phyloP scores from a whole-genome alignment of 495 filamentous ascomycete genomes.

The Tuber microsphaerosporum region DNA sequence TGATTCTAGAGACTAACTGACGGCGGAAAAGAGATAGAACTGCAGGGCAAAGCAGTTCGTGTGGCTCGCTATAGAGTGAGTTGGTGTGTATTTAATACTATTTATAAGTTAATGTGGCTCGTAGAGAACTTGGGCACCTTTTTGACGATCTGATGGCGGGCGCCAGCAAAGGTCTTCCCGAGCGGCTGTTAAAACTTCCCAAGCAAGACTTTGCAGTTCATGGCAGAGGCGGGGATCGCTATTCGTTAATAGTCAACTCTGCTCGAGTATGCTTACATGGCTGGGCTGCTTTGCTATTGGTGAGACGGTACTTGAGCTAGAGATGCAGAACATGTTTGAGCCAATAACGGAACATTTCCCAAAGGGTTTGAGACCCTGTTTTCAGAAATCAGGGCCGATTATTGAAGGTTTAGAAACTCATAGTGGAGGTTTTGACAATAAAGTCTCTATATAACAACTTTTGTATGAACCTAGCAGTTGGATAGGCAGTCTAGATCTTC shows the following conservation, averaged over 20 bases:
- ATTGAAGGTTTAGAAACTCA: not conserved
- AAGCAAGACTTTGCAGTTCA: not conserved
- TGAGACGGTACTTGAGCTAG: not conserved
- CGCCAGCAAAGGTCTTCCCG: not conserved
- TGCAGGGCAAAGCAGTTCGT: not conserved
- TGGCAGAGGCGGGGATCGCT: not conserved
- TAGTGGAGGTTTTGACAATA: not conserved
- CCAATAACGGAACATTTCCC: not conserved
- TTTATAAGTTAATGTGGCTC: not conserved
- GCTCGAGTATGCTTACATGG: not conserved
- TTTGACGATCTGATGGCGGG: not conserved
- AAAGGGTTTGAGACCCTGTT: not conserved
- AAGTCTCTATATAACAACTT: not conserved
- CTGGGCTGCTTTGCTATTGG: not conserved
- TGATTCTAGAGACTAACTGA: not conserved
- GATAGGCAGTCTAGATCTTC: not conserved
- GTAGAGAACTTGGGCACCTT: not conserved
- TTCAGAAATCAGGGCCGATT: not conserved
- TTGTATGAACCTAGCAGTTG: not conserved
- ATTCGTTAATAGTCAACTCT: not conserved
- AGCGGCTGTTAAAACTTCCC: not conserved
- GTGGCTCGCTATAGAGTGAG: not conserved
- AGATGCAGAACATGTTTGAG: not conserved
- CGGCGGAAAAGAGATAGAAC: not conserved
- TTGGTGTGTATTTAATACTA: no score